Conservation (phyloP, 1,284 basidiomycete species). For the Sanghuangporus baumii region DNA sequence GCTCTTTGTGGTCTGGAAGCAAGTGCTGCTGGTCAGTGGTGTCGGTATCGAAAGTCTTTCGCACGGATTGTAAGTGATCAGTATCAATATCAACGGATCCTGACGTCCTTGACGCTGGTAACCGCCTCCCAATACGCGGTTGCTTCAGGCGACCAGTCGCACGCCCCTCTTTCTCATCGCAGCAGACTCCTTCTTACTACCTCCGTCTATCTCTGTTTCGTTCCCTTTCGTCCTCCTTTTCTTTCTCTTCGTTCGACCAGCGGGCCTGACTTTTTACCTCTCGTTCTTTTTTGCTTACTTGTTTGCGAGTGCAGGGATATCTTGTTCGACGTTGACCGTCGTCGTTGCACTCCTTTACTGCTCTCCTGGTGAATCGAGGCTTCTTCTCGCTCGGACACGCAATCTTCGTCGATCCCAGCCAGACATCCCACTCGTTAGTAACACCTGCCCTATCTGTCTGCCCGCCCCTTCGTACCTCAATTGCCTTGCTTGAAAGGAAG, state of each 20-base stretch:
- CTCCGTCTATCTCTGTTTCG: not conserved
- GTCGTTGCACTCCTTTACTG: not conserved
- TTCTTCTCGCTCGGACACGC: not conserved
- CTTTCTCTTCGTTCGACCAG: constrained; percentile 13
- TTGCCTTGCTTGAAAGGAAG: not conserved
- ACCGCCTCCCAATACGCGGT: constrained; percentile 13
- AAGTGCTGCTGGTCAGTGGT: not conserved
- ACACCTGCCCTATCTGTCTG: not conserved
- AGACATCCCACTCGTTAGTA: constrained; percentile 6
- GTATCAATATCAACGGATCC: constrained; percentile 7
- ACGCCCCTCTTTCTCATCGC: no score
- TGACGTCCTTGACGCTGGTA: constrained; percentile 12
- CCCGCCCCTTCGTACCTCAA: not conserved
- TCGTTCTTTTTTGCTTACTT: constrained; percentile 21
- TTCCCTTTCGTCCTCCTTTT: constrained; percentile 7
- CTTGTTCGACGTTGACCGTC: constrained; percentile 16
- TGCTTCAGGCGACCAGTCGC: not conserved
- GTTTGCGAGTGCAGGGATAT: constrained; percentile 17
- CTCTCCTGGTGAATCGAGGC: not conserved
- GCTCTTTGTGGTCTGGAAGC: not conserved
- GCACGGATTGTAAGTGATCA: not conserved
- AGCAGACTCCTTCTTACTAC: not conserved
- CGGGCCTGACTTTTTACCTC: constrained; percentile 14
- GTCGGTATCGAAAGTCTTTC: not conserved
- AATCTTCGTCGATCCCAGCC: not conserved